A percentile compares a stretch with the other conserved stretches of the same genome.
Evolutionary conservation across 2,329 filamentous ascomycete species (phyloP).

Genomic region (Penicillium crustosum): DNA sequence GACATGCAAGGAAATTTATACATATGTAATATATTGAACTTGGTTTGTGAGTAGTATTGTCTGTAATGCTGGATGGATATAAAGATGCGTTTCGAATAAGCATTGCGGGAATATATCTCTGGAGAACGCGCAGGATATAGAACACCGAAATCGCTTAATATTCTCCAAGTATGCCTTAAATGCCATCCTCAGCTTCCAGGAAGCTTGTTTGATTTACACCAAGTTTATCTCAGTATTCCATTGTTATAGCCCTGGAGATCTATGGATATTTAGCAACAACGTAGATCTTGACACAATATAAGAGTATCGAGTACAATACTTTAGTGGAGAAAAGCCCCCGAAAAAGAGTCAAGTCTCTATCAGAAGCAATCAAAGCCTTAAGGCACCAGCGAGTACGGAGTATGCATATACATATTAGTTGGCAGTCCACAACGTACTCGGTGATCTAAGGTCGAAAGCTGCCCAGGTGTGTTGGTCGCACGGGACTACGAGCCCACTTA

Average conservation of each 20-base stretch:
- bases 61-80: neutral
- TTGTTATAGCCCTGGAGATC: neutral
- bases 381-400: neutral
- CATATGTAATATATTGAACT: too few relatives aligned
- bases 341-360: neutral
- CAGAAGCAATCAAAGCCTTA: neutral
- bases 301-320: neutral
- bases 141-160: too few relatives aligned
- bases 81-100: neutral
- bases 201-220: too few relatives aligned
- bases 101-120: neutral
- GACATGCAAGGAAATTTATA: neutral
- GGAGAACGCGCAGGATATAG: neutral
- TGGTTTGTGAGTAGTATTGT: neutral
- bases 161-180: neutral
- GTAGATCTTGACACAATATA: neutral
- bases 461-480: constrained; percentile 18
- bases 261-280: neutral
- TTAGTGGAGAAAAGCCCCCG: too few relatives aligned
- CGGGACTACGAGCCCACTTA: constrained; percentile 21
- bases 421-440: neutral
- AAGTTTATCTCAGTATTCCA: too few relatives aligned
- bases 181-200: too few relatives aligned
- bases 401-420: neutral
- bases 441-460: neutral